These are phyloP conservation scores for Chalciporus pseudorubinellus DNA, from an alignment of 768 basidiomycete species.

Conservation along the genomic window DNA sequence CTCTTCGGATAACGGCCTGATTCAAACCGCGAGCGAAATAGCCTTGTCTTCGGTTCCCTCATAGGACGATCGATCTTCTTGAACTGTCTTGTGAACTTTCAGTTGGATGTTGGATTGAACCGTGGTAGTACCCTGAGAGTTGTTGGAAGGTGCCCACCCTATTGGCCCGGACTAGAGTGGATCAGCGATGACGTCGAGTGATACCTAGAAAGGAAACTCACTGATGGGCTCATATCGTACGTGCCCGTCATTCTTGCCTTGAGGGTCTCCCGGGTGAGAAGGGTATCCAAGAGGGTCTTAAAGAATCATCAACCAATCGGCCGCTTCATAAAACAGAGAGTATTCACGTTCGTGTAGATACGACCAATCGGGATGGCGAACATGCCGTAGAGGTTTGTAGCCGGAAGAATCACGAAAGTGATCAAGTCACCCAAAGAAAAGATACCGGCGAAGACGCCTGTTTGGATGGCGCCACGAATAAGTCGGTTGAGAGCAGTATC, in stretches of 20 bases:
- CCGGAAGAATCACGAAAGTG: slow-evolving; percentile 26
- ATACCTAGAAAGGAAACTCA: not conserved
- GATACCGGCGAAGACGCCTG: slow-evolving; percentile 49
- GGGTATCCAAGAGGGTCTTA: slow-evolving; percentile 5
- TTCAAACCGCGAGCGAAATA: not conserved
- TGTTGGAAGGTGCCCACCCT: no score
- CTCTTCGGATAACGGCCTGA: no score
- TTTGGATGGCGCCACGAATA: slow-evolving; percentile 54
- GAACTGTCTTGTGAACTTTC: not conserved
- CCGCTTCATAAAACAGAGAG: not conserved
- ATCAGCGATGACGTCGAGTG: no score
- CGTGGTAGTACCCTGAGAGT: not conserved
- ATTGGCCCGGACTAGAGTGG: no score
- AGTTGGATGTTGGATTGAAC: slow-evolving; percentile 2
- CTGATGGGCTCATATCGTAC: not conserved
- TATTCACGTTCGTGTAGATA: slow-evolving; percentile 46
- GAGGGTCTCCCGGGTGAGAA: slow-evolving; percentile 6
- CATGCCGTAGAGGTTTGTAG: slow-evolving; percentile 35
- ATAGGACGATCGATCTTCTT: not conserved
- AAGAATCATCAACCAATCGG: no score
- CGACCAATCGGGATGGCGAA: slow-evolving; percentile 42
- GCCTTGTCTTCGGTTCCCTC: not conserved
- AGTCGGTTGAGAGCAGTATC: slow-evolving; percentile 53
- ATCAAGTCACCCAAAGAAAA: slow-evolving; percentile 53
- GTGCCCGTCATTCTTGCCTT: not conserved